Percentiles rank a stretch among this genome's conserved stretches.
phyloP scores from a whole-genome alignment of 1,284 basidiomycete genomes.

The Cutaneotrichosporon cavernicola region DNA sequence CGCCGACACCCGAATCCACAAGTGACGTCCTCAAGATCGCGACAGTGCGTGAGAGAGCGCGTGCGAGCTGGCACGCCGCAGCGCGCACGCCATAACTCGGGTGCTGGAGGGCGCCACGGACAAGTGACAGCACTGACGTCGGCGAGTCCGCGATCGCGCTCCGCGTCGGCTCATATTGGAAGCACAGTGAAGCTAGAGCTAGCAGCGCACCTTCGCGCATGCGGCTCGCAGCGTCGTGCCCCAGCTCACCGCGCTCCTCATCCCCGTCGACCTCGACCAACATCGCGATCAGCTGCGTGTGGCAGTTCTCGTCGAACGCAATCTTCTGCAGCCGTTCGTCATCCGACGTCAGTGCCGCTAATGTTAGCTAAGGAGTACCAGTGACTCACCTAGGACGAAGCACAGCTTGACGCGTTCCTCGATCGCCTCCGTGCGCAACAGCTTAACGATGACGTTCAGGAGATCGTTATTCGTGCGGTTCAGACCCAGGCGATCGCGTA shows the following conservation, averaged over 20 bases:
- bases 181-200: slow-evolving; percentile 66
- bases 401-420: slow-evolving; percentile 57
- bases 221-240: slow-evolving; percentile 44
- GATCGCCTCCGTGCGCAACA: slow-evolving; percentile 35
- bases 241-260: slow-evolving; percentile 59
- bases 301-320: slow-evolving; percentile 39
- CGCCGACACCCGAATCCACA: slow-evolving; percentile 74
- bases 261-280: slow-evolving; percentile 54
- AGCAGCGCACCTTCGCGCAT: slow-evolving; percentile 64
- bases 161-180: slow-evolving; percentile 69
- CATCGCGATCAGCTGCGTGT: slow-evolving; percentile 30
- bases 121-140: slow-evolving; percentile 57
- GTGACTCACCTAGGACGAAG: slow-evolving; percentile 63
- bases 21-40: slow-evolving; percentile 76
- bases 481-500: slow-evolving; percentile 23
- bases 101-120: slow-evolving; percentile 62
- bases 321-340: slow-evolving; percentile 62
- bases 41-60: slow-evolving; percentile 74
- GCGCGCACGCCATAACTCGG: slow-evolving; percentile 72
- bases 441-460: slow-evolving; percentile 35
- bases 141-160: slow-evolving; percentile 62
- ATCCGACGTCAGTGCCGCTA: slow-evolving; percentile 71
- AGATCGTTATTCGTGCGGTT: slow-evolving; percentile 25
- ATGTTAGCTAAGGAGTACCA: not conserved
- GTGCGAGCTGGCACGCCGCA: slow-evolving; percentile 76